Evolutionary conservation across 257 asterid species (phyloP).

Genomic region (Salvia splendens): DNA sequence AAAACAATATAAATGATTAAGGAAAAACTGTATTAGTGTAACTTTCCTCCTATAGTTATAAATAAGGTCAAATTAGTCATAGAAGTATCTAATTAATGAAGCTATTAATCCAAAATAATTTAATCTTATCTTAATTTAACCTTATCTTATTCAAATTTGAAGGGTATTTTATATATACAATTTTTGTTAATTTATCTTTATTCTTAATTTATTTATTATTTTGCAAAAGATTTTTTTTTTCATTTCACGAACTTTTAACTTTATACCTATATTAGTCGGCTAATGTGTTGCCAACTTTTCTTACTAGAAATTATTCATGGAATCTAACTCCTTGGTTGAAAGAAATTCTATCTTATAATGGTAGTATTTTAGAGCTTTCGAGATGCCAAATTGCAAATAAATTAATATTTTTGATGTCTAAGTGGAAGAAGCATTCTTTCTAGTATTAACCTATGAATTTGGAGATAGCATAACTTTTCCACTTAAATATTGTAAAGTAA

Average conservation of each 20-base stretch:
- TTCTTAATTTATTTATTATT: too few species aligned
- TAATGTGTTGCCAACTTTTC: background rate
- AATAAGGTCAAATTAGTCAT: too few species aligned
- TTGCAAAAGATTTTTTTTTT: background rate
- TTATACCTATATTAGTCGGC: background rate
- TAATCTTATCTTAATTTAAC: too few species aligned
- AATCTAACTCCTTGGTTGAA: slow-evolving; percentile 12
- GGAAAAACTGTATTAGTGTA: too few species aligned
- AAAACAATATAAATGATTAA: too few species aligned
- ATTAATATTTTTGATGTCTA: background rate
- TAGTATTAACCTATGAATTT: slow-evolving; percentile 6
- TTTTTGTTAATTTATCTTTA: too few species aligned
- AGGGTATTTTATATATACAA: too few species aligned
- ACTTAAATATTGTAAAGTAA: background rate
- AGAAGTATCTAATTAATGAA: too few species aligned
- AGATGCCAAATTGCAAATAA: slow-evolving; percentile 19
- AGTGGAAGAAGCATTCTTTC: slow-evolving; percentile 17
- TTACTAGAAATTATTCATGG: slow-evolving; percentile 23
- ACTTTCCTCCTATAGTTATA: too few species aligned
- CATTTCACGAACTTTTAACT: background rate
- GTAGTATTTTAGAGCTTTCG: slow-evolving; percentile 17
- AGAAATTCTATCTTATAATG: background rate
- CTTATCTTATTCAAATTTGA: too few species aligned
- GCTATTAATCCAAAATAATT: too few species aligned
- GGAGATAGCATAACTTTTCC: slow-evolving; percentile 5